Evolutionary conservation across 176 grass and related monocot genomes (phyloP).

Genomic region (Carex littledalei): DNA sequence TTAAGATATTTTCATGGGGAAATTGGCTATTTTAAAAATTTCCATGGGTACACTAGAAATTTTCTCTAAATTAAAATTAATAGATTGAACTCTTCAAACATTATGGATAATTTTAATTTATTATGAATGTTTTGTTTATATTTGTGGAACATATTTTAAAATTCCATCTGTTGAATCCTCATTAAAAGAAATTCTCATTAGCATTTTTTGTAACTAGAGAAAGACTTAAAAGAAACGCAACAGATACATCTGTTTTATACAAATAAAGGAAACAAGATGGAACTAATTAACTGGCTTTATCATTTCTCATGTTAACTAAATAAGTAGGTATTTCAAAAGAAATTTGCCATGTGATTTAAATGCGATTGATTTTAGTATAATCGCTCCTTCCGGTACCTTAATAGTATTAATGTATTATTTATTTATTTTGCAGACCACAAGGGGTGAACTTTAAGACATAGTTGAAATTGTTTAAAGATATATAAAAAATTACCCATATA

Average conservation of each 20-base stretch:
- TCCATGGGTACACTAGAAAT: too few relatives aligned
- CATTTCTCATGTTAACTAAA: neutral
- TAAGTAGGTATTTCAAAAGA: neutral
- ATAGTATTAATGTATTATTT: neutral
- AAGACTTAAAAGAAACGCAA: neutral
- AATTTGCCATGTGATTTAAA: neutral
- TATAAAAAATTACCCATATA: too few relatives aligned
- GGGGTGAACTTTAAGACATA: neutral
- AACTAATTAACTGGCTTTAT: neutral
- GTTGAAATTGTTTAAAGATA: neutral
- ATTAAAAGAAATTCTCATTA: neutral
- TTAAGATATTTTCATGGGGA: too few relatives aligned
- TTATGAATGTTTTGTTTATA: neutral
- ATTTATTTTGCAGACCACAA: neutral
- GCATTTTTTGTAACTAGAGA: neutral
- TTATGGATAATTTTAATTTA: neutral
- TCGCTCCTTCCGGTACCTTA: too few relatives aligned
- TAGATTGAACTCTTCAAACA: neutral
- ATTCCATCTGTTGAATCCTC: neutral
- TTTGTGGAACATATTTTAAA: neutral
- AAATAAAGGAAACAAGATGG: neutral
- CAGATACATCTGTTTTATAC: neutral
- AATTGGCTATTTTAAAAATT: too few relatives aligned
- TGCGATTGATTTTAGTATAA: neutral
- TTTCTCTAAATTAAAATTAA: too few relatives aligned